A percentile compares a stretch with the other conserved stretches of the same genome.
These are phyloP conservation scores for Xanthoconium purpureum DNA, from an alignment of 768 basidiomycete genomes.

Conservation along the genomic window DNA sequence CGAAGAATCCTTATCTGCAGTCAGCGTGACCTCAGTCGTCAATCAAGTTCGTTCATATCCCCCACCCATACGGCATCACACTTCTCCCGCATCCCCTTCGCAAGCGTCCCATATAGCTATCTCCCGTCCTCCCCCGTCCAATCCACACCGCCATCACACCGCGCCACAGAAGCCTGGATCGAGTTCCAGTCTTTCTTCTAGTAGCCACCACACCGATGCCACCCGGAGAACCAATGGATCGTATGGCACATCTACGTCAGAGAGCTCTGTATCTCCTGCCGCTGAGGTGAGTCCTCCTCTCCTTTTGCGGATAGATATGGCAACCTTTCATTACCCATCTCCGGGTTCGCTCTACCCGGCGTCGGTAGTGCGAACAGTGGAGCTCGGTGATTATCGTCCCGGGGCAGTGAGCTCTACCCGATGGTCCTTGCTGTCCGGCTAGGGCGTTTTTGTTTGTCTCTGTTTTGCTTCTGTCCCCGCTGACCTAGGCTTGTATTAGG, in stretches of 20 bases:
- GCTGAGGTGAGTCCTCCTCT: slow-evolving; percentile 22
- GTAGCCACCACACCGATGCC: slow-evolving; percentile 25
- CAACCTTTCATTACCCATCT: slow-evolving; percentile 15
- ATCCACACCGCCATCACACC: slow-evolving; percentile 5
- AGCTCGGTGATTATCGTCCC: slow-evolving; percentile 23
- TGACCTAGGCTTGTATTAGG: slow-evolving; percentile 24
- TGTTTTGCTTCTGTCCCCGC: neutral
- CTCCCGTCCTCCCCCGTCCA: slow-evolving; percentile 6
- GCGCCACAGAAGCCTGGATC: slow-evolving; percentile 27
- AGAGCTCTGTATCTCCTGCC: slow-evolving; percentile 19
- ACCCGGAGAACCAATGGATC: slow-evolving; percentile 26
- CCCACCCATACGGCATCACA: slow-evolving; percentile 21
- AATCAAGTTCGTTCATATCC: slow-evolving; percentile 33
- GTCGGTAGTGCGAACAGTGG: slow-evolving; percentile 8
- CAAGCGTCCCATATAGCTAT: slow-evolving; percentile 6
- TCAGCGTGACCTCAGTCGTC: slow-evolving; percentile 30
- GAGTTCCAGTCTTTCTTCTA: slow-evolving; percentile 23
- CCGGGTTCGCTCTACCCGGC: slow-evolving; percentile 17
- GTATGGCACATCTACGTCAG: slow-evolving; percentile 21
- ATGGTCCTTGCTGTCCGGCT: neutral
- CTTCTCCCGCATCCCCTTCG: slow-evolving; percentile 22
- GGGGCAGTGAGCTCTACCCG: slow-evolving; percentile 1
- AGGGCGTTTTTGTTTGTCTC: slow-evolving; percentile 12
- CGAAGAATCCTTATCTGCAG: slow-evolving; percentile 29
- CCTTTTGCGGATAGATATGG: slow-evolving; percentile 9